Conservation (phyloP, 2,329 filamentous ascomycete species). For the Penicillium palitans region DNA sequence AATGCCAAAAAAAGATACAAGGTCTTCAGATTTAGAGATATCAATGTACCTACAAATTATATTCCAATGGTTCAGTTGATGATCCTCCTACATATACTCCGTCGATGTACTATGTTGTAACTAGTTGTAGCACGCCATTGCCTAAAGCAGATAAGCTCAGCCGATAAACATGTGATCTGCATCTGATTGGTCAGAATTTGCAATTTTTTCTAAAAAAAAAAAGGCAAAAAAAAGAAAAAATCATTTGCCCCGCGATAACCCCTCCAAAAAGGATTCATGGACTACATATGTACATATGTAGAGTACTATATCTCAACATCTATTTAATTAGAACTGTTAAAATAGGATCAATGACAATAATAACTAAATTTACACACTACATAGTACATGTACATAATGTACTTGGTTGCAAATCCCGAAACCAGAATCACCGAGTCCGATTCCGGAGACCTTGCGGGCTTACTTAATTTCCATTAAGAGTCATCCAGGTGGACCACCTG, state of each 20-base stretch:
- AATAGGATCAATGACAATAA: not conserved
- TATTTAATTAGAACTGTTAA: not conserved
- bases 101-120: too few relatives aligned
- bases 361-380: not conserved
- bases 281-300: not conserved
- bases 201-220: not conserved
- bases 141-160: constrained; percentile 7
- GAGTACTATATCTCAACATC: not conserved
- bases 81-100: too few relatives aligned
- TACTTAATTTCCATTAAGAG: constrained; percentile 22
- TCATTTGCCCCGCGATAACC: constrained; percentile 5
- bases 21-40: not conserved
- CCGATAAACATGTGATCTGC: not conserved
- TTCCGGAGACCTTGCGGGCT: constrained; percentile 20
- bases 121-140: not conserved
- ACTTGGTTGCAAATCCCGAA: not conserved
- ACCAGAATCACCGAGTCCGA: constrained; percentile 8
- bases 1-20: not conserved
- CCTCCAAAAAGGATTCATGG: not conserved
- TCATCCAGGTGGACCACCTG: not conserved
- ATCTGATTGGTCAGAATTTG: not conserved
- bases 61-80: too few relatives aligned
- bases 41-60: not conserved
- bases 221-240: not conserved
- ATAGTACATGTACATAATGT: not conserved